phyloP scores from a whole-genome alignment of 83 land plant species.

The Diphasiastrum complanatum region DNA sequence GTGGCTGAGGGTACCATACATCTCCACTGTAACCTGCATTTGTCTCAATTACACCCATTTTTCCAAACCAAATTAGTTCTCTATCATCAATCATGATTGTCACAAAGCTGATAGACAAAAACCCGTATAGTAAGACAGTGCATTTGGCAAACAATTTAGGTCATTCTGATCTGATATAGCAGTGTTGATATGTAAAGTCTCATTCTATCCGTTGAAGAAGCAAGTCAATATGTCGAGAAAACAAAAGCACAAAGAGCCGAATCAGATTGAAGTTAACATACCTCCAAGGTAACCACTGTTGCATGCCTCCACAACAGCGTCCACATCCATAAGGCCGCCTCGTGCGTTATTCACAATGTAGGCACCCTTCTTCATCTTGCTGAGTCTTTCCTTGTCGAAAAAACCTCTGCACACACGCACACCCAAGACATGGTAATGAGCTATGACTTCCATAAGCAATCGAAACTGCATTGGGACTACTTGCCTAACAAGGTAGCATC shows the following conservation, averaged over 20 bases:
- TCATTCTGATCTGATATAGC: no score
- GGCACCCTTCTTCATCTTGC: slow-evolving; percentile 81
- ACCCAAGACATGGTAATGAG: background rate
- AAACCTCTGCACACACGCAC: slow-evolving; percentile 47
- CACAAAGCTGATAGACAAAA: background rate
- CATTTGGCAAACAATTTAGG: no score
- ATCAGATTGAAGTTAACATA: slow-evolving; percentile 5
- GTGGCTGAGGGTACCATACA: slow-evolving; percentile 92
- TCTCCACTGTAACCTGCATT: slow-evolving; percentile 89
- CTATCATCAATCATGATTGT: background rate
- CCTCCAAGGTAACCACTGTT: slow-evolving; percentile 83
- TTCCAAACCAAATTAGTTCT: background rate
- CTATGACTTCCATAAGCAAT: background rate
- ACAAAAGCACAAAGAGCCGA: background rate
- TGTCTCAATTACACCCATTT: background rate
- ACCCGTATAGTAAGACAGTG: no score
- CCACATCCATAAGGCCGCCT: slow-evolving; percentile 82
- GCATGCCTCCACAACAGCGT: slow-evolving; percentile 81
- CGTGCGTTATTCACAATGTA: slow-evolving; percentile 85
- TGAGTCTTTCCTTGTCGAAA: slow-evolving; percentile 64
- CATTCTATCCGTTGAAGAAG: background rate
- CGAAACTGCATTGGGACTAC: background rate
- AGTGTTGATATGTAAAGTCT: background rate
- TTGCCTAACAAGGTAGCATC: background rate
- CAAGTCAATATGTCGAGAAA: background rate